Percentiles rank a stretch among this genome's conserved stretches.
Conservation (phyloP, 306 rosid genomes). For the Ochetophila trinervis region DNA sequence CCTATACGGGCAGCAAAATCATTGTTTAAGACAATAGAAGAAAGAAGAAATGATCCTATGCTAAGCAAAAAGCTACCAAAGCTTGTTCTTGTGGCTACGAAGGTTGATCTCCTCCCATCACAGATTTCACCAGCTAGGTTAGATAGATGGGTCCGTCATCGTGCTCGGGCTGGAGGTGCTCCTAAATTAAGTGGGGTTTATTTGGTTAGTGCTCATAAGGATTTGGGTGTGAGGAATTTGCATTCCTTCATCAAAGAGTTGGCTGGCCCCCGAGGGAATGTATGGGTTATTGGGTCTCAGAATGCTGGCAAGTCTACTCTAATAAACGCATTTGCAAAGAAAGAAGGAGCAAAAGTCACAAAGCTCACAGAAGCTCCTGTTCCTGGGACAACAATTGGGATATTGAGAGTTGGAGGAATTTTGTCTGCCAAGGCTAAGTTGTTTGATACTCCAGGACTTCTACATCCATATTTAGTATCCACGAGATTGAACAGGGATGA, state of each 20-base stretch:
- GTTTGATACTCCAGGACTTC: slow-evolving; percentile 92
- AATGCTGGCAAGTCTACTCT: slow-evolving; percentile 97
- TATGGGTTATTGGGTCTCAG: slow-evolving; percentile 96
- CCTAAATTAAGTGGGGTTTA: slow-evolving; percentile 77
- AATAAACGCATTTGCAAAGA: slow-evolving; percentile 74
- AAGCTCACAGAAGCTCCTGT: slow-evolving; percentile 93
- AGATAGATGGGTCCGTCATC: slow-evolving; percentile 86
- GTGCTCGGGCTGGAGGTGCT: slow-evolving; percentile 72
- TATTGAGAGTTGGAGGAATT: slow-evolving; percentile 80
- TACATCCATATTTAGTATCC: slow-evolving; percentile 75
- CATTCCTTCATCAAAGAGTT: slow-evolving; percentile 66
- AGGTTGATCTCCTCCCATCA: slow-evolving; percentile 85
- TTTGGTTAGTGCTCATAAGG: slow-evolving; percentile 79
- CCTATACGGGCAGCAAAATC: slow-evolving; percentile 75
- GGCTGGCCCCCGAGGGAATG: slow-evolving; percentile 96
- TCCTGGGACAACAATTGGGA: slow-evolving; percentile 94
- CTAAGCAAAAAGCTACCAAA: slow-evolving; percentile 60
- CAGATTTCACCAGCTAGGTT: slow-evolving; percentile 85
- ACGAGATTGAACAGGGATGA: slow-evolving; percentile 82
- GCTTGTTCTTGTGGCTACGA: slow-evolving; percentile 91
- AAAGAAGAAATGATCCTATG: slow-evolving; percentile 46
- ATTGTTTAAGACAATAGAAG: slow-evolving; percentile 62
- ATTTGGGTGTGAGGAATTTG: slow-evolving; percentile 72
- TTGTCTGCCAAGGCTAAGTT: slow-evolving; percentile 86
- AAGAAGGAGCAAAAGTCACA: slow-evolving; percentile 67